Percentiles rank a stretch among this genome's conserved stretches.
These are phyloP conservation scores for Fusarium sp. DNA, from an alignment of 2,329 filamentous ascomycete species.

Conservation along the genomic window DNA sequence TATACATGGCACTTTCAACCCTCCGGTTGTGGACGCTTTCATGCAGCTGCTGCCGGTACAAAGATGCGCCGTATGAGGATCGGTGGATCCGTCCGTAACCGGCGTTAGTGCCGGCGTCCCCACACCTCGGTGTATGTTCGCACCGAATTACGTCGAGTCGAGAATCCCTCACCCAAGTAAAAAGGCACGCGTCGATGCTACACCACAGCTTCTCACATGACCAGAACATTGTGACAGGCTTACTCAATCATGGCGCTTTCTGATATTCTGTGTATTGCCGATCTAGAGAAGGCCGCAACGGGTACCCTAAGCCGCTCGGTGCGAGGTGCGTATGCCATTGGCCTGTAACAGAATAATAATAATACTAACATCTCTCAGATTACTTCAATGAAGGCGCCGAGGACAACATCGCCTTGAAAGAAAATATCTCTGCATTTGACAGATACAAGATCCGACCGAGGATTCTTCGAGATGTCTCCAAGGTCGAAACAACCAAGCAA, in stretches of 20 bases:
- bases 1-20: too few relatives aligned
- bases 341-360: neutral
- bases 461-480: conserved; percentile 5
- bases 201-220: neutral
- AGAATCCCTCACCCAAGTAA: neutral
- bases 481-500: neutral
- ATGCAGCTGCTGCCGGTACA: neutral
- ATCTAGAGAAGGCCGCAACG: neutral
- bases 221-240: neutral
- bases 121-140: neutral
- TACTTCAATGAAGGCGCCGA: neutral
- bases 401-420: neutral
- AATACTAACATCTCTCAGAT: neutral
- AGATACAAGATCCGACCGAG: conserved; percentile 9
- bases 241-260: neutral
- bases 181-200: neutral
- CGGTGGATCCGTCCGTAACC: neutral
- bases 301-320: neutral
- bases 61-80: neutral
- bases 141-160: neutral
- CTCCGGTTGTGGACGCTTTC: too few relatives aligned
- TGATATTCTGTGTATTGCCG: neutral
- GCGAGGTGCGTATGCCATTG: neutral
- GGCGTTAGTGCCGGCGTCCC: neutral
- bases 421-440: conserved; percentile 10